Percentiles rank a stretch among this genome's conserved stretches.
Conservation (phyloP, 371 early-diverging fungal genomes). For the Rhizopus stolonifer region DNA sequence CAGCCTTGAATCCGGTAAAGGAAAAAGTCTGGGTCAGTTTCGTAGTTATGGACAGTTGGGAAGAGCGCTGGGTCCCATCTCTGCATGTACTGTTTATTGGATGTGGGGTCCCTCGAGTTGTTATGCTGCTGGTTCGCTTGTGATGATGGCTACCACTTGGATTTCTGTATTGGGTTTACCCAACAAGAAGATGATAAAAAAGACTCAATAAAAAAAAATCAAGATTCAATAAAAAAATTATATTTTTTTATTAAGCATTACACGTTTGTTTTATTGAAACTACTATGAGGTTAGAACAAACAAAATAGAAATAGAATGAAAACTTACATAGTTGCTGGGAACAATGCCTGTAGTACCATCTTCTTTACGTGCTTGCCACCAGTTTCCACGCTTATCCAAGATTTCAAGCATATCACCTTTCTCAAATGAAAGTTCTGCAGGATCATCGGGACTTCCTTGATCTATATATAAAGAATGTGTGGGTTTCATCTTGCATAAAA, state of each 20-base stretch:
- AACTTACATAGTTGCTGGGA: constrained; percentile 84
- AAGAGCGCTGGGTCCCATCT: constrained; percentile 85
- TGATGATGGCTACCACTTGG: constrained; percentile 30
- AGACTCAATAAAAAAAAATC: neutral
- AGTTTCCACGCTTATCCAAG: constrained; percentile 89
- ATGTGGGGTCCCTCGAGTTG: constrained; percentile 67
- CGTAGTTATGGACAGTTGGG: constrained; percentile 92
- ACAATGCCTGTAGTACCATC: constrained; percentile 89
- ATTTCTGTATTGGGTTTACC: constrained; percentile 6
- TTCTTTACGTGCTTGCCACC: constrained; percentile 91
- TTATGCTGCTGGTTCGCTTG: constrained; percentile 43
- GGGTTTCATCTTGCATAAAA: neutral
- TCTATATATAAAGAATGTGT: constrained; percentile 32
- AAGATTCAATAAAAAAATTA: neutral
- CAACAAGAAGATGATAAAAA: constrained; percentile 1
- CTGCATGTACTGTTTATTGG: constrained; percentile 90
- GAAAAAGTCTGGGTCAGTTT: constrained; percentile 82
- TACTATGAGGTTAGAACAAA: too few relatives aligned
- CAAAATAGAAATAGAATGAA: too few relatives aligned
- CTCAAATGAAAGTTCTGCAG: constrained; percentile 87
- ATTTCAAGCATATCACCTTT: constrained; percentile 88
- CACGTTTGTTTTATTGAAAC: constrained; percentile 8
- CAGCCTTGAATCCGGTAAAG: constrained; percentile 62
- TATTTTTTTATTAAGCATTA: neutral
- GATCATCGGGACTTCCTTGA: constrained; percentile 84